A percentile compares a stretch with the other conserved stretches of the same genome.
Evolutionary conservation across 2,329 filamentous ascomycete species (phyloP).

Genomic region (Fusarium oxysporum): DNA sequence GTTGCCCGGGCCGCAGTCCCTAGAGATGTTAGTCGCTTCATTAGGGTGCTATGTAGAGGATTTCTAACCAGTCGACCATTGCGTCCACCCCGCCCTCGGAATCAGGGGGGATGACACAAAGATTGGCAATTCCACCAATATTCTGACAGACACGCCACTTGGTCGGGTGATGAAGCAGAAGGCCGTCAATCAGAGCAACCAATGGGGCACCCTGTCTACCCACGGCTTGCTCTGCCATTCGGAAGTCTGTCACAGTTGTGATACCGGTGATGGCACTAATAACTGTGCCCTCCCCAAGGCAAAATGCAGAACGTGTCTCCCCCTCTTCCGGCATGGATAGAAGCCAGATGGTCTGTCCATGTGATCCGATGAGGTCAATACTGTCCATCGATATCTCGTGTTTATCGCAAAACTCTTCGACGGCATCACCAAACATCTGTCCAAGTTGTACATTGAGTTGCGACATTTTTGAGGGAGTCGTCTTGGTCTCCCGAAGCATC

Average conservation of each 20-base stretch:
- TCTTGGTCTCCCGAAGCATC: constrained; percentile 65
- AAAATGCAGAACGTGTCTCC: constrained; percentile 60
- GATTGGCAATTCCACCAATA: constrained; percentile 69
- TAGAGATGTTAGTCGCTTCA: neutral
- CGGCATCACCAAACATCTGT: constrained; percentile 65
- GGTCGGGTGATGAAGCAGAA: constrained; percentile 66
- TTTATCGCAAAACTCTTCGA: constrained; percentile 61
- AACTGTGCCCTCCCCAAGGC: constrained; percentile 67
- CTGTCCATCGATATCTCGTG: constrained; percentile 56
- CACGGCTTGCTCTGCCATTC: constrained; percentile 66
- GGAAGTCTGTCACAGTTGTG: constrained; percentile 69
- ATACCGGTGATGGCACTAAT: constrained; percentile 65
- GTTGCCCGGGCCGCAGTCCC: constrained; percentile 58
- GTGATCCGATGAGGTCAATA: constrained; percentile 67
- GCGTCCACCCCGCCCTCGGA: constrained; percentile 43
- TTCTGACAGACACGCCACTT: constrained; percentile 70
- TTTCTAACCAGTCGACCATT: constrained; percentile 11
- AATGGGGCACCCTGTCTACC: constrained; percentile 67
- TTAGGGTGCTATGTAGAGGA: neutral
- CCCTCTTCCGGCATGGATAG: constrained; percentile 52
- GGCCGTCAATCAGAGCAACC: constrained; percentile 67
- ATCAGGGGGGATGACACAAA: constrained; percentile 68
- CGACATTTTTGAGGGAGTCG: constrained; percentile 63
- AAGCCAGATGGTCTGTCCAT: constrained; percentile 69
- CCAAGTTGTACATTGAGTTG: constrained; percentile 68